These are phyloP conservation scores for Anethum foeniculum DNA, from an alignment of 140 eudicot species.

Conservation along the genomic window DNA sequence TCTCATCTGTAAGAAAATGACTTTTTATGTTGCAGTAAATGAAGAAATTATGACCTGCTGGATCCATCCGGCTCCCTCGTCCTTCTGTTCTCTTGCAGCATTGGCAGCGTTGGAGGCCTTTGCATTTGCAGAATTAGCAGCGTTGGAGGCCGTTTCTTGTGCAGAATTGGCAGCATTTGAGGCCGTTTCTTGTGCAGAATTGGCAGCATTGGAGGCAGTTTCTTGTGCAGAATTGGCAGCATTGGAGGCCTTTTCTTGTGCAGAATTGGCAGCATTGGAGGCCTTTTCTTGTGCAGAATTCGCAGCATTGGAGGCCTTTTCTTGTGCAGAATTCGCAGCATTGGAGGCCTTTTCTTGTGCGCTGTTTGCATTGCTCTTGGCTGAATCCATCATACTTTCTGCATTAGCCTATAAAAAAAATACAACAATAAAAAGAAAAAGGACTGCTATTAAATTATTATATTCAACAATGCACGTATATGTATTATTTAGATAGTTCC, in stretches of 20 bases:
- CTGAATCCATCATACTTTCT: constrained; percentile 24
- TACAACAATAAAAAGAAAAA: background rate
- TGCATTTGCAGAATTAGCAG: constrained; percentile 7
- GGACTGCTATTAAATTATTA: background rate
- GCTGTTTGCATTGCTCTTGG: constrained; percentile 17
- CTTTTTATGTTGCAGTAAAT: background rate
- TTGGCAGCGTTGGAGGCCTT: background rate
- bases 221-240: background rate
- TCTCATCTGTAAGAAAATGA: background rate
- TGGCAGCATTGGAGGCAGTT: background rate
- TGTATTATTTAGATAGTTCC: too few relatives aligned
- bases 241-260: constrained; percentile 10
- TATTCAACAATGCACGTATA: background rate
- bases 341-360: constrained; percentile 15
- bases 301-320: background rate
- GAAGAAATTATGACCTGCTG: constrained; percentile 27
- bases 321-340: constrained; percentile 8
- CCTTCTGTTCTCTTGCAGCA: constrained; percentile 20
- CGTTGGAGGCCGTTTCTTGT: background rate
- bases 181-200: background rate
- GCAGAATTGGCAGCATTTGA: background rate
- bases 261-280: constrained; percentile 16
- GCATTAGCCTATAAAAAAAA: constrained; percentile 22
- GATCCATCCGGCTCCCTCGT: constrained; percentile 32
- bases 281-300: constrained; percentile 1